Evolutionary conservation across 352 stramenopile genomes (phyloP), one percentile per base, ranked within the genome.

Genomic region (Phytopythium chamaehyphon): DNA sequence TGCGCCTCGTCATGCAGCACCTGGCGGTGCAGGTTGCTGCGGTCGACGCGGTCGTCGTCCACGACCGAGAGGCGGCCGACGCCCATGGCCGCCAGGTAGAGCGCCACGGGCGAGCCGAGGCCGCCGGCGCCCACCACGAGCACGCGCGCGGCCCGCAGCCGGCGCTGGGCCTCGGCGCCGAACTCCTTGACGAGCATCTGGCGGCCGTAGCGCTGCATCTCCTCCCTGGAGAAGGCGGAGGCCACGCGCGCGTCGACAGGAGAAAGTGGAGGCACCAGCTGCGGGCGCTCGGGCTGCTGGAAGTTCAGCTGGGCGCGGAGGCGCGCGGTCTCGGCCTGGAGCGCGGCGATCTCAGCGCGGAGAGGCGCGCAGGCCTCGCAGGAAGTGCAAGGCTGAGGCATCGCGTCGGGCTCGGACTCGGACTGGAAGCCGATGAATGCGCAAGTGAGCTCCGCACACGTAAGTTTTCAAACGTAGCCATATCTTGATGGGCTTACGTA

Each of bases 21-120:
- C 69, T 99, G 97, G 6, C 96, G 78, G 64, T 99, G 97, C 52
- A 99, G 69, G 71, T 99, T 99, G 47, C 82, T 97, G 38, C 83
- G 71, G 47, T 99, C 96, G 21, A 99, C 96, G 54, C 50, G 40
- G 69, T 99, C 97, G 59, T 92, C 82, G 66, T 99, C 97, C 4
- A 98, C 87, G 31, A 99, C 61, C 4, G 72, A 84, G n/a, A 99
- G 71, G 26, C 70, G 69, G 5, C 93, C 96, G 5, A 99, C 77
- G 3, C 96, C 97, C 66, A 97, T 96, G 9, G 82, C 91, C 9
- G 93, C 91, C 21, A 99, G 72, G 61, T 99, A 99, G 11, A 98
- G 62, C 31, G 97, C 76, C 4, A 97, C 82, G 21, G 96, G 94
- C 7, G 92, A 98, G 15, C 96, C 97, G 26, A 99, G 90, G 2